Percentiles rank a stretch among this genome's conserved stretches.
Conservation (phyloP, 1,139 yeast species). For the Pneumocystis murina region DNA sequence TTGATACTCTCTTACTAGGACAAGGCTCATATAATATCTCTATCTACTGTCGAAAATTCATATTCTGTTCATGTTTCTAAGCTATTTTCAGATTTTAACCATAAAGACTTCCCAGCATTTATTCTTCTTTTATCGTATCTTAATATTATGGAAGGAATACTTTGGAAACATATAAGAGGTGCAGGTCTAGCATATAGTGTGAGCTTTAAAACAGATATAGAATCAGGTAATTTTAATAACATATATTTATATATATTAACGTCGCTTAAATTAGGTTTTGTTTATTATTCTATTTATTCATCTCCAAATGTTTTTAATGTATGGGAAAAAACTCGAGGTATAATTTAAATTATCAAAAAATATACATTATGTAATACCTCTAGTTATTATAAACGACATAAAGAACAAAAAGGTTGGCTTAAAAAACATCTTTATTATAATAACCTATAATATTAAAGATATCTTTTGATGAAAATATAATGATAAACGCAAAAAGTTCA, state of each 20-base stretch:
- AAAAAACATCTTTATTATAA: slow-evolving; percentile 16
- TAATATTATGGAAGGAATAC: slow-evolving; percentile 87
- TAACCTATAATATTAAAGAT: slow-evolving; percentile 46
- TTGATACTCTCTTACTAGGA: not conserved
- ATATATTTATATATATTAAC: not conserved
- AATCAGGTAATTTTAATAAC: slow-evolving; percentile 23
- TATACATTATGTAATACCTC: slow-evolving; percentile 38
- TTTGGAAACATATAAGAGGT: slow-evolving; percentile 94
- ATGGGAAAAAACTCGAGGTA: slow-evolving; percentile 47
- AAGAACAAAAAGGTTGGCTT: slow-evolving; percentile 50
- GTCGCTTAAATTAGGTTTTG: slow-evolving; percentile 30
- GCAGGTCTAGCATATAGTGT: slow-evolving; percentile 92
- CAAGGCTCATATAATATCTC: slow-evolving; percentile 46
- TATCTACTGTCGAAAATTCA: slow-evolving; percentile 84
- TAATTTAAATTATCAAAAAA: slow-evolving; percentile 47
- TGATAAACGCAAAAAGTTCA: slow-evolving; percentile 10
- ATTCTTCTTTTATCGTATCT: slow-evolving; percentile 63
- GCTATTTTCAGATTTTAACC: slow-evolving; percentile 49
- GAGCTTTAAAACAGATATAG: slow-evolving; percentile 41
- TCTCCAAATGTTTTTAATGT: slow-evolving; percentile 55
- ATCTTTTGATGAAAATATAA: slow-evolving; percentile 4
- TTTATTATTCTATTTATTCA: slow-evolving; percentile 56
- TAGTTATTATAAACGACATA: slow-evolving; percentile 55
- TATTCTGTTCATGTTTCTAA: slow-evolving; percentile 47
- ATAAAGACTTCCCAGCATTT: slow-evolving; percentile 56